Conservation (phyloP, 257 asterid genomes). For the Nyctanthes arbortristis region DNA sequence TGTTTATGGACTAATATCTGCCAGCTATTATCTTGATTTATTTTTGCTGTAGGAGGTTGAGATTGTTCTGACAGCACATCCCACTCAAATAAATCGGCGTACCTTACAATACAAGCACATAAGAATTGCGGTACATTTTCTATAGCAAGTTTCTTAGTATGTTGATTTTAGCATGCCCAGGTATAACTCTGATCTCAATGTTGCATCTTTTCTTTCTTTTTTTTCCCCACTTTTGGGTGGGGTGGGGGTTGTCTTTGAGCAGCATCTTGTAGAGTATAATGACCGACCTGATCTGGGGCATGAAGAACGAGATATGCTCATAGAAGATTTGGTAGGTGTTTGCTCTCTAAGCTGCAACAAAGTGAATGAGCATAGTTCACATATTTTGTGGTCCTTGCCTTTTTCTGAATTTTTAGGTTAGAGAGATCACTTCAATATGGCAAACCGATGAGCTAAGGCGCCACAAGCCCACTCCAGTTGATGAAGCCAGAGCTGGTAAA, state of each 20-base stretch:
- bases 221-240: too few relatives aligned
- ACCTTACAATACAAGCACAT: constrained; percentile 95
- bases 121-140: constrained; percentile 71
- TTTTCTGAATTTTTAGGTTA: constrained; percentile 47
- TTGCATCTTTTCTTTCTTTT: constrained; percentile 18
- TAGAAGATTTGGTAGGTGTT: constrained; percentile 86
- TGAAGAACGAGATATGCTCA: constrained; percentile 89
- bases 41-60: constrained; percentile 69
- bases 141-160: neutral
- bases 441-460: constrained; percentile 98
- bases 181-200: constrained; percentile 4
- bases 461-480: constrained; percentile 97
- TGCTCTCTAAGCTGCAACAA: constrained; percentile 13
- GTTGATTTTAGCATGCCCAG: constrained; percentile 1
- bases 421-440: constrained; percentile 97
- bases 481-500: constrained; percentile 98
- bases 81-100: constrained; percentile 92
- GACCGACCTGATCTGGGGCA: constrained; percentile 82
- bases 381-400: constrained; percentile 3
- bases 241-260: too few relatives aligned
- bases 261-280: constrained; percentile 92
- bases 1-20: neutral
- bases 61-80: constrained; percentile 99
- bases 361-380: constrained; percentile 3
- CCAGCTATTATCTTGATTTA: constrained; percentile 16